These are phyloP conservation scores for Cladophialophora exuberans DNA, from an alignment of 2,329 filamentous ascomycete species.

Conservation along the genomic window DNA sequence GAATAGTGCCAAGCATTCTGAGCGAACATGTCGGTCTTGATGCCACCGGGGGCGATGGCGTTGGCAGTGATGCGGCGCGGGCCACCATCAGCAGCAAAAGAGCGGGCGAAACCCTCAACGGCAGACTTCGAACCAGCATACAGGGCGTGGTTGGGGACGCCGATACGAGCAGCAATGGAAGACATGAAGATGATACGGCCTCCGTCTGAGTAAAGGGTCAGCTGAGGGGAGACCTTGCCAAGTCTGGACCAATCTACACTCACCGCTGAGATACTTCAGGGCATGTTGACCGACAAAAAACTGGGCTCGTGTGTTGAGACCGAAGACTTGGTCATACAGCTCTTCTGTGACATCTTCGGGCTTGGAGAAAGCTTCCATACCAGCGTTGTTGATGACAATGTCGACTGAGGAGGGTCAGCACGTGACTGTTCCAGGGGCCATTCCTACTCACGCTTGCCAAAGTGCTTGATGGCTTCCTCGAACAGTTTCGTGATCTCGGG, in stretches of 20 bases:
- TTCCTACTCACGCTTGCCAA: slow-evolving; percentile 27
- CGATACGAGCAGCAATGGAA: slow-evolving; percentile 61
- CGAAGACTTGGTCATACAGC: slow-evolving; percentile 62
- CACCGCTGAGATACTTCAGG: slow-evolving; percentile 62
- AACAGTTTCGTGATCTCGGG: slow-evolving; percentile 55
- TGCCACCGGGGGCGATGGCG: slow-evolving; percentile 71
- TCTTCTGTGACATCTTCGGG: slow-evolving; percentile 68
- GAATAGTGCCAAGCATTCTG: slow-evolving; percentile 70
- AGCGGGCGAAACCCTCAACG: slow-evolving; percentile 72
- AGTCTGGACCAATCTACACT: not conserved
- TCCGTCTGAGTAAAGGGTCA: slow-evolving; percentile 39
- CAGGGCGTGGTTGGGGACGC: slow-evolving; percentile 71
- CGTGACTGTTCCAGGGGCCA: not conserved
- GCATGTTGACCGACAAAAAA: slow-evolving; percentile 71
- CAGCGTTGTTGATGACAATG: slow-evolving; percentile 35
- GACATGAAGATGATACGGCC: slow-evolving; percentile 60
- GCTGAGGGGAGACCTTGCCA: not conserved
- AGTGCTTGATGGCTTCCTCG: slow-evolving; percentile 39
- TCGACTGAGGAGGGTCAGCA: slow-evolving; percentile 25
- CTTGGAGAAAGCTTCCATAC: slow-evolving; percentile 47
- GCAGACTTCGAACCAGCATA: slow-evolving; percentile 75
- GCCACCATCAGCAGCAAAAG: slow-evolving; percentile 72
- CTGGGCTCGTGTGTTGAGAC: slow-evolving; percentile 65
- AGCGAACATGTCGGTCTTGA: slow-evolving; percentile 78
- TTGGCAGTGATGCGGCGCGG: slow-evolving; percentile 71